These are phyloP conservation scores for Mrakiaceae sp. DNA, from an alignment of 1,284 basidiomycete species.

Conservation along the genomic window DNA sequence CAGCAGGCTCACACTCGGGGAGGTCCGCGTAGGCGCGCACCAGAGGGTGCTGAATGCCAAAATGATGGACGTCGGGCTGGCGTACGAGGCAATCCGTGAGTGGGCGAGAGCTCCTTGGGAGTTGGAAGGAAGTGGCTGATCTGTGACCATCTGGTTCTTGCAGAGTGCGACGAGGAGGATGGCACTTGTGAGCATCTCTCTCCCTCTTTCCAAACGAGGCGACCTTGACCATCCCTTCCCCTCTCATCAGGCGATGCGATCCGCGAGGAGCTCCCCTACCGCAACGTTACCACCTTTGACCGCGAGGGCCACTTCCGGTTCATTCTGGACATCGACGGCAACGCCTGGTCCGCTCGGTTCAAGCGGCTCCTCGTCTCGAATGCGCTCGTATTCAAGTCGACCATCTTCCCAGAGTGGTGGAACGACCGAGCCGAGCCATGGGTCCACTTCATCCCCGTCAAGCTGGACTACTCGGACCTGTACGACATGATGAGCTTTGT, in stretches of 20 bases:
- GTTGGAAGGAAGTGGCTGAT: too few species aligned
- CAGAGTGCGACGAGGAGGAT: conserved; percentile 15
- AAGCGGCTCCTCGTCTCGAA: conserved; percentile 11
- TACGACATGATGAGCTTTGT: conserved; percentile 17
- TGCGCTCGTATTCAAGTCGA: conserved; percentile 11
- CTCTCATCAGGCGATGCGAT: neutral
- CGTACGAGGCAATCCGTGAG: conserved; percentile 16
- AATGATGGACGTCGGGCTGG: conserved; percentile 15
- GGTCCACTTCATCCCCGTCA: conserved; percentile 14
- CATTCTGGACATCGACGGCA: conserved; percentile 12
- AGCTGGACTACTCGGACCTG: conserved; percentile 15
- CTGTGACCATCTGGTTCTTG: neutral
- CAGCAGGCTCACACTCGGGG: neutral
- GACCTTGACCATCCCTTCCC: too few species aligned
- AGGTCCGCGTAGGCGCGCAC: conserved; percentile 1
- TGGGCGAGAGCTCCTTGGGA: neutral
- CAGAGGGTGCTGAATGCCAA: conserved; percentile 13
- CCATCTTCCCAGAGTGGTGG: conserved; percentile 10
- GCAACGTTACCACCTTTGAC: neutral
- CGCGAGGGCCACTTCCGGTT: conserved; percentile 10
- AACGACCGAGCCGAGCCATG: conserved; percentile 11
- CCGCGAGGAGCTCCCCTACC: neutral
- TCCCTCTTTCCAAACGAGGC: neutral
- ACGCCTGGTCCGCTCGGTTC: conserved; percentile 16
- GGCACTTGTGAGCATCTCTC: conserved; percentile 11